Base-by-base conservation (phyloP, 306 rosid genomes). In the Chamaecrista fasciculata region DNA sequence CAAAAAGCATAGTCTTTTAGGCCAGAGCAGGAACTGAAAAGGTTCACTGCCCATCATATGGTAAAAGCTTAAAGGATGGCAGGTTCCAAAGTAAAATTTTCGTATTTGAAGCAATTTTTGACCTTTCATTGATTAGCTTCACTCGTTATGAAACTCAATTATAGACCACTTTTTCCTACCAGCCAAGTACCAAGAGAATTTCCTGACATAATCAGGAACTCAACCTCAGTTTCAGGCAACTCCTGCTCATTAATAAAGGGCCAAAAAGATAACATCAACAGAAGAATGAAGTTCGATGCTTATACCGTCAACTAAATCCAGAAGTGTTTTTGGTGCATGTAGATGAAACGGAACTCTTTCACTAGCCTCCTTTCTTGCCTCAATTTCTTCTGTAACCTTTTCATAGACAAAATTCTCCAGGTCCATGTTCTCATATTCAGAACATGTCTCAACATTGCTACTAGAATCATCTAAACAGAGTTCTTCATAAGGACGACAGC, bases 381-480 rank as follows among this genome's bases (percentile, higher is more conserved):
- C 92, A 57, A 86, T 85, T 80, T 94, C 96, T 82, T 90, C 96
- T 1, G 88, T 83, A 56, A 94, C 97, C 84, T 94, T 90, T 20
- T 86, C 90, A 62, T 82, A 90, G 58, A 88, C 94, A 71, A 90
- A 79, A 76, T 85, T 94, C 81, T 94, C 98, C 71, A 94, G 75
- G 79, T 94, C 98, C 97, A 90, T 94, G 78, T 86, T 94, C 79
- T 88, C 95, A 76, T 90, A 84, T 71, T 86, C 96, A 40, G 92
- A 80, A 61, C 73, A 72, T 34, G 89, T 81, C 85, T 90, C 98
- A 36, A 78, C 77, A 77, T 87, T 87, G 79, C 89, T 83, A 67
- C 89, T 85, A 71, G 90, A 81, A 69, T 66, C 91, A 66, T 88
- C 91, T 67, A 90, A 79, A 53, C 82, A 81, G 10, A 88, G 82